A percentile compares a stretch with the other conserved stretches of the same genome.
phyloP scores from a whole-genome alignment of 2,329 filamentous ascomycete genomes.

The Cordyceps cicadae region DNA sequence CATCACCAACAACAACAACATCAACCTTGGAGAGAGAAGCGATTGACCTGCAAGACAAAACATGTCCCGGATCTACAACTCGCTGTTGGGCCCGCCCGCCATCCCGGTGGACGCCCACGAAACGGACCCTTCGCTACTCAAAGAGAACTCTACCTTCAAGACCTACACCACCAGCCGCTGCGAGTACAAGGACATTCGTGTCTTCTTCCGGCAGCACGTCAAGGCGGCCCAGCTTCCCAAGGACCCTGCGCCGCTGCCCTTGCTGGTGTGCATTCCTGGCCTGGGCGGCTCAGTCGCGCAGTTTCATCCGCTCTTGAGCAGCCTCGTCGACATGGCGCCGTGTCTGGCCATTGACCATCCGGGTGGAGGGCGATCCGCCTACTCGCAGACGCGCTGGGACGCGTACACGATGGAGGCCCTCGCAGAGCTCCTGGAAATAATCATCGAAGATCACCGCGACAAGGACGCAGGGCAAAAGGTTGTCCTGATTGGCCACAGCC shows the following conservation, averaged over 20 bases:
- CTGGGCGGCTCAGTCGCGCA: slow-evolving; percentile 88
- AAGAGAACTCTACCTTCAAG: slow-evolving; percentile 62
- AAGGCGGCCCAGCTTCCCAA: slow-evolving; percentile 74
- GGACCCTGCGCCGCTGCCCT: slow-evolving; percentile 63
- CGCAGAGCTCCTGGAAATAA: slow-evolving; percentile 61
- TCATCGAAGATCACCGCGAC: slow-evolving; percentile 67
- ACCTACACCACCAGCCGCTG: slow-evolving; percentile 63
- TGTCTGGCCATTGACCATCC: slow-evolving; percentile 81
- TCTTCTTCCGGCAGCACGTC: slow-evolving; percentile 75
- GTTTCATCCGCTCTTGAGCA: slow-evolving; percentile 73
- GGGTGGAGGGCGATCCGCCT: slow-evolving; percentile 76
- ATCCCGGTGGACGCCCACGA: slow-evolving; percentile 24
- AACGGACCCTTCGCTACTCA: slow-evolving; percentile 72
- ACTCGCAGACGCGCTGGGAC: slow-evolving; percentile 60
- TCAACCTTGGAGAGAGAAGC: not conserved
- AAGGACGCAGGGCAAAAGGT: slow-evolving; percentile 59
- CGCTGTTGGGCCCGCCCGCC: slow-evolving; percentile 15
- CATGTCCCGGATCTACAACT: slow-evolving; percentile 7
- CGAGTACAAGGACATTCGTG: slow-evolving; percentile 67
- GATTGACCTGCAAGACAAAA: not conserved
- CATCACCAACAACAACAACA: slow-evolving; percentile 2
- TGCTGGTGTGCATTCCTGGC: slow-evolving; percentile 88
- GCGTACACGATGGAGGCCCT: slow-evolving; percentile 75
- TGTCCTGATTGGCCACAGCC: slow-evolving; percentile 78
- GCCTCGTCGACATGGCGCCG: slow-evolving; percentile 72